These are phyloP conservation scores for Staphylotrichum longicolle DNA, from an alignment of 495 filamentous ascomycete genomes.

Conservation along the genomic window DNA sequence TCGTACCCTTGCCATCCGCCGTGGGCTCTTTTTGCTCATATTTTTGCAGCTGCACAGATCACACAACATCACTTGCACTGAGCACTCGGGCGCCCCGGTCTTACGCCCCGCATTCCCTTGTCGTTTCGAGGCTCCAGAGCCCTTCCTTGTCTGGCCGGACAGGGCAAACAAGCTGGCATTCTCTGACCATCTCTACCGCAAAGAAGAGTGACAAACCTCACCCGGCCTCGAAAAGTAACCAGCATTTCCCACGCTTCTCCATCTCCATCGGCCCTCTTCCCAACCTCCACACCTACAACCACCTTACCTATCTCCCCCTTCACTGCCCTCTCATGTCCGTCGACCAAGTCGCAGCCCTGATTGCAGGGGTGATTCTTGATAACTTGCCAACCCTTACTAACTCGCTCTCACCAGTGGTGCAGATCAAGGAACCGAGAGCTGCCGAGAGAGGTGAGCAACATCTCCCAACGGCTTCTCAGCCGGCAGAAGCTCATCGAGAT, in stretches of 20 bases:
- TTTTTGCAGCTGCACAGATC: too few relatives aligned
- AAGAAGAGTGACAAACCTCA: too few relatives aligned
- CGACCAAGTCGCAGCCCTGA: constrained; percentile 6
- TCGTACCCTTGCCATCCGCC: too few relatives aligned
- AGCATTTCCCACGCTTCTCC: not conserved
- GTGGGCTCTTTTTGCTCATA: too few relatives aligned
- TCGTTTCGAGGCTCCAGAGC: too few relatives aligned
- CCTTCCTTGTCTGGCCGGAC: not conserved
- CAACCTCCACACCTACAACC: not conserved
- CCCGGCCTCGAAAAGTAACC: not conserved
- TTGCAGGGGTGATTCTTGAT: not conserved
- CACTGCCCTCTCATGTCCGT: not conserved
- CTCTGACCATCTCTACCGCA: too few relatives aligned
- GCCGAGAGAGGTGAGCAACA: not conserved
- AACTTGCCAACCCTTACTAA: not conserved
- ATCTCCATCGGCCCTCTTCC: not conserved
- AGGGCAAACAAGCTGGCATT: not conserved
- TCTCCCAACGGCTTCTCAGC: not conserved
- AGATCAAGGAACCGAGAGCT: not conserved
- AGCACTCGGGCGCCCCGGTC: too few relatives aligned
- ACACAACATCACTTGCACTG: too few relatives aligned
- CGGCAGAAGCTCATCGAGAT: not conserved
- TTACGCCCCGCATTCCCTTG: not conserved
- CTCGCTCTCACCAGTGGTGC: constrained; percentile 12
- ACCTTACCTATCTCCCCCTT: not conserved